Conservation (phyloP, 371 early-diverging fungal species). For the Mucor plumbeus region DNA sequence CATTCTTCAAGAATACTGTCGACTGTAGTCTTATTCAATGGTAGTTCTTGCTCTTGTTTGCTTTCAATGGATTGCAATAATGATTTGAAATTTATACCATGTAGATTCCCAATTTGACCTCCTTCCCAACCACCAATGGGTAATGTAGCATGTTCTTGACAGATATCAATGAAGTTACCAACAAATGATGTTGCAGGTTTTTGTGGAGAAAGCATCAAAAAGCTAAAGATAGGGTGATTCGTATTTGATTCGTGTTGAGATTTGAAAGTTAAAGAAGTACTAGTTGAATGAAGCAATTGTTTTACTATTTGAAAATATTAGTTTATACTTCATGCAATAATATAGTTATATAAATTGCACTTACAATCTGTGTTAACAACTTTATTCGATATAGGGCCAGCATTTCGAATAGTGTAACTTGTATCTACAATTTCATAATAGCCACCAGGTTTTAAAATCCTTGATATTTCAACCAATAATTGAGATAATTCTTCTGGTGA, state of each 20-base stretch:
- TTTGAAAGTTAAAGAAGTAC: background rate
- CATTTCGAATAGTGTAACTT: constrained; percentile 49
- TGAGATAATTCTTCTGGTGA: constrained; percentile 41
- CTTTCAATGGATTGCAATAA: constrained; percentile 28
- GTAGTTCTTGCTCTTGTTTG: background rate
- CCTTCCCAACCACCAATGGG: constrained; percentile 44
- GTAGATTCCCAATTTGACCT: constrained; percentile 31
- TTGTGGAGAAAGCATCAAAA: constrained; percentile 31
- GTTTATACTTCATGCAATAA: background rate
- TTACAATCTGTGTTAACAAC: constrained; percentile 46
- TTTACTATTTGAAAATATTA: background rate
- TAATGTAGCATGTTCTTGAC: constrained; percentile 32
- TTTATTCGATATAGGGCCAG: constrained; percentile 50
- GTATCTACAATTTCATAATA: constrained; percentile 59
- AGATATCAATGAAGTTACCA: constrained; percentile 40
- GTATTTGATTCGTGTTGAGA: constrained; percentile 18
- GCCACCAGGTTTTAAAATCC: constrained; percentile 59
- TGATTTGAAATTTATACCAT: constrained; percentile 34
- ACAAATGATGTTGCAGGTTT: constrained; percentile 12
- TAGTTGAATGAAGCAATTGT: background rate
- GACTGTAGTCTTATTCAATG: constrained; percentile 8
- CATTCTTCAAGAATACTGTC: constrained; percentile 36
- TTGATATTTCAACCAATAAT: constrained; percentile 40
- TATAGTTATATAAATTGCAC: background rate
- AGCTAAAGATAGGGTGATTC: constrained; percentile 41